Evolutionary conservation across 495 filamentous ascomycete genomes (phyloP).

Genomic region (Penicillium alfredii): DNA sequence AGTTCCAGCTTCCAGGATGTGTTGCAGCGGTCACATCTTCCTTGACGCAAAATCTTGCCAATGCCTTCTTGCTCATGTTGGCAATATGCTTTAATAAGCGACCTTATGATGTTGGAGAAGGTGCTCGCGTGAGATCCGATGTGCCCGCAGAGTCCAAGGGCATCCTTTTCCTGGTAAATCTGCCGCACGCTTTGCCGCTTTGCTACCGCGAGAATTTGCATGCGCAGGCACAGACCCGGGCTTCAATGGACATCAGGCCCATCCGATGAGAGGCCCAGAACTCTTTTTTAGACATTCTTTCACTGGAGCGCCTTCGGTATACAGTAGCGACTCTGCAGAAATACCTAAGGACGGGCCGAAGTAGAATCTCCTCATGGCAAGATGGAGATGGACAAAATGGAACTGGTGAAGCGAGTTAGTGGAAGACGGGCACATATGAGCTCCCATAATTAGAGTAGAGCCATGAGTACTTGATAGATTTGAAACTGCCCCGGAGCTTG

Average conservation of each 20-base stretch:
- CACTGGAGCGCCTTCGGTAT: constrained; percentile 5
- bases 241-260: constrained; percentile 3
- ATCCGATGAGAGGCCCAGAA: too few relatives aligned
- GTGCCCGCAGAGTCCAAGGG: constrained; percentile 1
- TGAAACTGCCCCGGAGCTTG: constrained; percentile 2
- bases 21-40: constrained; percentile 10
- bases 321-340: constrained; percentile 3
- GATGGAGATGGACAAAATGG: constrained; percentile 7
- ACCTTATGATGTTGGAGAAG: not conserved
- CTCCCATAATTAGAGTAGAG: too few relatives aligned
- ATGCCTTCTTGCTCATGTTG: constrained; percentile 2
- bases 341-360: constrained; percentile 7
- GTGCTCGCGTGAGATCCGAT: not conserved
- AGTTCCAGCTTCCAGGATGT: constrained; percentile 12
- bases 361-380: constrained; percentile 6
- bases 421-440: not conserved
- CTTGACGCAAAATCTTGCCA: too few relatives aligned
- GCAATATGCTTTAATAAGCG: not conserved
- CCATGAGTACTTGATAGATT: too few relatives aligned
- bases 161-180: not conserved
- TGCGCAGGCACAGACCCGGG: constrained; percentile 7
- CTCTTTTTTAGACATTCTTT: constrained; percentile 1
- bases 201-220: constrained; percentile 3
- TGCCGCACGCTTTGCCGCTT: constrained; percentile 1
- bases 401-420: not conserved